These are phyloP conservation scores for Aspergillus bertholletiae DNA, from an alignment of 495 filamentous ascomycete genomes.

Conservation along the genomic window DNA sequence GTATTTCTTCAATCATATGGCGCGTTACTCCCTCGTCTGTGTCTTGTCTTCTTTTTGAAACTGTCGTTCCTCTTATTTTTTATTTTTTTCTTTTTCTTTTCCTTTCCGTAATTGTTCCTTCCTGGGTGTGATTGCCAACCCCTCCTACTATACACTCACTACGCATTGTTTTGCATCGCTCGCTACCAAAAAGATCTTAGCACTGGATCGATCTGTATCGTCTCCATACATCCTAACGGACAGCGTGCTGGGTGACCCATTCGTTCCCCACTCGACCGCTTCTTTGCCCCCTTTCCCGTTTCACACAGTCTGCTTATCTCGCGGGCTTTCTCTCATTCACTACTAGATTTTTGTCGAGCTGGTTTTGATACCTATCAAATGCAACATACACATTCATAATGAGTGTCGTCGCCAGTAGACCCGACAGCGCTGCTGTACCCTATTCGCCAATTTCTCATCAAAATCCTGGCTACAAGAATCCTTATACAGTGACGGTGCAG, in stretches of 20 bases:
- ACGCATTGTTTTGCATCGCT: no score
- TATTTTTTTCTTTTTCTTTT: neutral
- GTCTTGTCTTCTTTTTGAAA: neutral
- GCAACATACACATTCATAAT: conserved; percentile 21
- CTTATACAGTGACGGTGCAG: conserved; percentile 29
- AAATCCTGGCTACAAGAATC: conserved; percentile 20
- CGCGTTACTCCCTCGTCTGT: conserved; percentile 9
- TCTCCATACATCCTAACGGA: neutral
- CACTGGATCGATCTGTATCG: neutral
- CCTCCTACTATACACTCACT: no score
- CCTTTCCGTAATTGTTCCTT: neutral
- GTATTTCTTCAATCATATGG: neutral
- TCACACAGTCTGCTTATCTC: neutral
- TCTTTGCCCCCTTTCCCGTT: conserved; percentile 2
- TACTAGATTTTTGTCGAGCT: neutral
- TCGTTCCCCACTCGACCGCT: conserved; percentile 4
- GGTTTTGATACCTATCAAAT: conserved; percentile 12
- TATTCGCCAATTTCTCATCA: conserved; percentile 25
- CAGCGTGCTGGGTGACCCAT: neutral
- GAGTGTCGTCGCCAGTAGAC: conserved; percentile 44
- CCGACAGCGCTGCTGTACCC: conserved; percentile 32
- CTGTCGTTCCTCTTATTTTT: neutral
- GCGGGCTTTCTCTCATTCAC: neutral
- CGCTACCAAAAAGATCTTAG: no score
- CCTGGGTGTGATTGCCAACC: no score